Evolutionary conservation across 768 basidiomycete genomes (phyloP).

Genomic region (Leccinum incarnatum): DNA sequence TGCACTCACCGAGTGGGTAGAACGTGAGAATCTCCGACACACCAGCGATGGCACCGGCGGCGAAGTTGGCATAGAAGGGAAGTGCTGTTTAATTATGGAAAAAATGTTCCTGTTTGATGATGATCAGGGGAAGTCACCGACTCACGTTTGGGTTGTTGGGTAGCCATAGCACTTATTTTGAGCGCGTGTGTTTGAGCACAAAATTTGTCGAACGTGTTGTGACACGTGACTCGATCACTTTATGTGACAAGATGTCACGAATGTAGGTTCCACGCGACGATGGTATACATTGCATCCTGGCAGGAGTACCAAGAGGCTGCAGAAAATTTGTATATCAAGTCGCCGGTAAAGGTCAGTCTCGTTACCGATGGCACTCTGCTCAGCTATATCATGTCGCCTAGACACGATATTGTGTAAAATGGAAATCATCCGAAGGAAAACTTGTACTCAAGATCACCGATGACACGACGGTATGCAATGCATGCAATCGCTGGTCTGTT

Average conservation of each 20-base stretch:
- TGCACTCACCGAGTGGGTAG: constrained; percentile 77
- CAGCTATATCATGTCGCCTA: constrained; percentile 31
- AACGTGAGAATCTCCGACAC: constrained; percentile 81
- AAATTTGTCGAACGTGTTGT: background rate
- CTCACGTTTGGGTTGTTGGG: constrained; percentile 35
- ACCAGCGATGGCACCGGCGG: constrained; percentile 95
- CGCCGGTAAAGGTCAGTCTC: constrained; percentile 67
- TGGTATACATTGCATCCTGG: constrained; percentile 91
- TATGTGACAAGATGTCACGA: constrained; percentile 19
- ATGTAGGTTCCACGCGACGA: constrained; percentile 43
- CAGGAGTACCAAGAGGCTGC: constrained; percentile 89
- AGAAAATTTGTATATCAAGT: constrained; percentile 76
- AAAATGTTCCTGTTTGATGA: constrained; percentile 6
- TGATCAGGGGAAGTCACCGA: background rate
- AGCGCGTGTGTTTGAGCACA: background rate
- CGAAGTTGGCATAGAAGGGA: constrained; percentile 86
- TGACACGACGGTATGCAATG: constrained; percentile 69
- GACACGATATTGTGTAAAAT: constrained; percentile 92
- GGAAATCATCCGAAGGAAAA: constrained; percentile 80
- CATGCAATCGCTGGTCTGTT: background rate
- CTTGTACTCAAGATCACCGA: constrained; percentile 94
- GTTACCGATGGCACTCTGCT: background rate
- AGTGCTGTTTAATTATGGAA: constrained; percentile 48
- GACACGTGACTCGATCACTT: constrained; percentile 13
- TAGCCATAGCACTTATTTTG: constrained; percentile 17